Percentiles rank a stretch among this genome's conserved stretches.
These are phyloP conservation scores for Antonospora locustae DNA, from an alignment of 371 early-diverging fungal genomes.

Conservation along the genomic window DNA sequence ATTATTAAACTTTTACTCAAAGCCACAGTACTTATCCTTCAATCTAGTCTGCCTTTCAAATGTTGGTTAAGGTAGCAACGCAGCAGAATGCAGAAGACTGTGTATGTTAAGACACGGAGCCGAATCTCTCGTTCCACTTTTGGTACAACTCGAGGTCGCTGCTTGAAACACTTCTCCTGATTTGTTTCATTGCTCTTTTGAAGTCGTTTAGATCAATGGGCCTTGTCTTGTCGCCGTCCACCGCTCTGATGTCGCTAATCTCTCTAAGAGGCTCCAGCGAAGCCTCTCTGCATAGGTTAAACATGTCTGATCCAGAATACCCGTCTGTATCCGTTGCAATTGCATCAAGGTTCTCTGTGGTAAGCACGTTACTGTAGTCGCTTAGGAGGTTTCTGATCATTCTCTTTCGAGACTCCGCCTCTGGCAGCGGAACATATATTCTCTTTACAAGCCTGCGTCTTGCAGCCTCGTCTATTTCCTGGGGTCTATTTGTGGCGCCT, in stretches of 20 bases:
- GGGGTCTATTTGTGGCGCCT: slow-evolving; percentile 64
- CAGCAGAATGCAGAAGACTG: too few species aligned
- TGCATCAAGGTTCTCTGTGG: slow-evolving; percentile 57
- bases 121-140: slow-evolving; percentile 59
- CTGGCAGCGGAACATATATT: slow-evolving; percentile 71
- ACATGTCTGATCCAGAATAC: slow-evolving; percentile 90
- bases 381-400: slow-evolving; percentile 60
- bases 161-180: slow-evolving; percentile 60
- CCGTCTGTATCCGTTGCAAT: slow-evolving; percentile 59
- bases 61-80: too few species aligned
- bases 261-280: slow-evolving; percentile 62
- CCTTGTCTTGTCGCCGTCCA: slow-evolving; percentile 58
- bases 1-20: too few species aligned
- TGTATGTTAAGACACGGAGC: too few species aligned
- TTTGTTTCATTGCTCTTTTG: slow-evolving; percentile 57
- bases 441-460: slow-evolving; percentile 63
- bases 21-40: too few species aligned
- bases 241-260: slow-evolving; percentile 56
- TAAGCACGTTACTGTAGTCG: slow-evolving; percentile 55
- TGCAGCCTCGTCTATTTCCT: slow-evolving; percentile 74
- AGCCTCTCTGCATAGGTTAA: slow-evolving; percentile 83
- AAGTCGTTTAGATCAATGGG: slow-evolving; percentile 60
- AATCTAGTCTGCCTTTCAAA: too few species aligned
- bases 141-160: slow-evolving; percentile 57
- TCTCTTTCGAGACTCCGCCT: slow-evolving; percentile 58